These are phyloP conservation scores for Magnolia changhungtana DNA, from an alignment of 164 flowering plant species.

Conservation along the genomic window DNA sequence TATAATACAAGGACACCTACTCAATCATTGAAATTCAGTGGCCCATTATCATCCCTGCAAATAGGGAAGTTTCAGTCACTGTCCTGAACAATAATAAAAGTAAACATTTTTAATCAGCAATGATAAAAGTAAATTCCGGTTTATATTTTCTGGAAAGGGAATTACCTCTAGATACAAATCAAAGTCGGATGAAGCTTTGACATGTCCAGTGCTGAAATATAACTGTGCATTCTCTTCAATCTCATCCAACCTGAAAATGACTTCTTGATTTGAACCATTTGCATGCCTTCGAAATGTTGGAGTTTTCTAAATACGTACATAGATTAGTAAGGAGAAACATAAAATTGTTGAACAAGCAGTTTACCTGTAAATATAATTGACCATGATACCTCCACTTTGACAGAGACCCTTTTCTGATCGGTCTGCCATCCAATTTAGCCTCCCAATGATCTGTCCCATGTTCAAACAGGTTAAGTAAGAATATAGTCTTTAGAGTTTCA, in stretches of 20 bases:
- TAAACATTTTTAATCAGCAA: not conserved
- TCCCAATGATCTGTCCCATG: conserved; percentile 59
- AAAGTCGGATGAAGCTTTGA: conserved; percentile 51
- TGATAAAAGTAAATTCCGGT: not conserved
- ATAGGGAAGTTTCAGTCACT: too few relatives aligned
- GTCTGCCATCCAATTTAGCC: conserved; percentile 95
- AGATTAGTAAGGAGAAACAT: not conserved
- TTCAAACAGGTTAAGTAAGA: conserved; percentile 2
- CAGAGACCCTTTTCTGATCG: conserved; percentile 69
- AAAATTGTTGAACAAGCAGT: not conserved
- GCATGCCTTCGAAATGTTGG: not conserved
- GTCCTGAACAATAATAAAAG: not conserved
- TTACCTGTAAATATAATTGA: conserved; percentile 84
- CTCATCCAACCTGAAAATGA: conserved; percentile 62
- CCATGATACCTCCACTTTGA: conserved; percentile 96
- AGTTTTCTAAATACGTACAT: not conserved
- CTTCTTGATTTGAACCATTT: conserved; percentile 4
- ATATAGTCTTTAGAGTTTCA: not conserved
- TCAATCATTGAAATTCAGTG: not conserved
- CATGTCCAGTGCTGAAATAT: conserved; percentile 66
- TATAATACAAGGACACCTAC: too few relatives aligned
- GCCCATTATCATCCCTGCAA: not conserved
- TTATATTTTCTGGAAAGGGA: not conserved
- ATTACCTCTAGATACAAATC: conserved; percentile 15
- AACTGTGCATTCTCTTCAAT: conserved; percentile 88